Evolutionary conservation across 2,329 filamentous ascomycete genomes (phyloP), one percentile per base, ranked within the genome.

Genomic region (Colletotrichum eleusines): DNA sequence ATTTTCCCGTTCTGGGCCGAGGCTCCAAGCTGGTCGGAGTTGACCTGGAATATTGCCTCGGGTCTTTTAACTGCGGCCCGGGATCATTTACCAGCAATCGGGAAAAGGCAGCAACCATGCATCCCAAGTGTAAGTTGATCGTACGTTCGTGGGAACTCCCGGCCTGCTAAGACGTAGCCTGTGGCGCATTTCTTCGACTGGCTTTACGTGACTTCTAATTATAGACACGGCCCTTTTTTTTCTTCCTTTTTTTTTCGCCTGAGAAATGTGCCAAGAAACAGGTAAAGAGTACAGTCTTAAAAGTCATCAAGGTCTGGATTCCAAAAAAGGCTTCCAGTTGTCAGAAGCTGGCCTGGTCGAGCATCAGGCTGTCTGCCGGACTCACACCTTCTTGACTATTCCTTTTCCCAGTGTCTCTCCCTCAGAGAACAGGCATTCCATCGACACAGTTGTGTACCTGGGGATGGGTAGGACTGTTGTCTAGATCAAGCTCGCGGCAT

Each of bases 401-500:
- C 46, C 3, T 63, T 18, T n/a, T 44, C 23, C 18, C 38, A 9
- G 14, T 33, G 7, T 57, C 8, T 31, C 16, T 23, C n/a, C 16
- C 1, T 9, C 2, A 11, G n/a, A 14, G 20, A 2, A n/a, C 31
- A 11, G 23, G 46, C 14, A 8, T 31, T 18, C 26, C 31, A 28
- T n/a, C 28, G n/a, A 23, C 28, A 35, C 18, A 50, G 23, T 35
- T 28, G 40, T 23, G 28, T 28, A 33, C n/a, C n/a, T n/a, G n/a
- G 44, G 5, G 46, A 28, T 23, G 42, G 31, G 31, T 31, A 60
- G 54, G 54, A 35, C 23, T 48, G 9, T 44, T 66, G 44, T 48
- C 23, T 26, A 31, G 44, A 46, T 28, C 62, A 59, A 66, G 53
- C 40, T 61, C 26, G 66, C 54, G 42, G 14, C n/a, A n/a, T 16